A percentile compares a stretch with the other conserved stretches of the same genome.
These are phyloP conservation scores for Psilocybe tampanensis DNA, from an alignment of 768 basidiomycete genomes.

Conservation along the genomic window DNA sequence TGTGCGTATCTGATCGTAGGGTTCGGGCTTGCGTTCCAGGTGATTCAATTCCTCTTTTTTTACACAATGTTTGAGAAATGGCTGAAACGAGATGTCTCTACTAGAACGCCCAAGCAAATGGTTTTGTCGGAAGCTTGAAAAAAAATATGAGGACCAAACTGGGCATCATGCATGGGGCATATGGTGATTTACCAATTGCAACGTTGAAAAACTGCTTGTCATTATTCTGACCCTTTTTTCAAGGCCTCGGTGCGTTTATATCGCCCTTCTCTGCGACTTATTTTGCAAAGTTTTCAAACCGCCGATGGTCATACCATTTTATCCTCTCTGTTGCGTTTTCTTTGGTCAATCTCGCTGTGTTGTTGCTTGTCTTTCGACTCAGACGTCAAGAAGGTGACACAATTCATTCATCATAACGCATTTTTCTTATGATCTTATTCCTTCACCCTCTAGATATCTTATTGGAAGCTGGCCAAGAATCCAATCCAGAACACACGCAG, in stretches of 20 bases:
- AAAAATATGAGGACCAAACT: conserved; percentile 63
- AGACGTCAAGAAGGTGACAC: conserved; percentile 65
- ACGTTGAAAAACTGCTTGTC: not conserved
- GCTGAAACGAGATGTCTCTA: not conserved
- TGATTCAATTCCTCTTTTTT: conserved; percentile 17
- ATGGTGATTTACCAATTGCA: conserved; percentile 42
- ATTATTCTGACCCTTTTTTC: not conserved
- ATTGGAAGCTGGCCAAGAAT: conserved; percentile 50
- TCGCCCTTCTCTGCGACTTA: conserved; percentile 81
- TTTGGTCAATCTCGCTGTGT: conserved; percentile 48
- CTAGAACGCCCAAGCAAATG: conserved; percentile 72
- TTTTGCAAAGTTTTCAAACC: conserved; percentile 52
- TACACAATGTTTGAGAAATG: not conserved
- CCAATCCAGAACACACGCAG: conserved; percentile 34
- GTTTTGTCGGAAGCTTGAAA: conserved; percentile 62
- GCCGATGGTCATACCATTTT: conserved; percentile 77
- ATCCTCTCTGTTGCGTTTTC: conserved; percentile 66
- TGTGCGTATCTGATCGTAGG: conserved; percentile 46
- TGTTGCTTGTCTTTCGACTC: conserved; percentile 62
- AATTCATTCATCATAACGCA: not conserved
- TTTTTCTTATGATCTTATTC: not conserved
- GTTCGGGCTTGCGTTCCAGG: conserved; percentile 47
- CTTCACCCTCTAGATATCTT: conserved; percentile 45
- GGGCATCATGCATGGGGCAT: conserved; percentile 67
- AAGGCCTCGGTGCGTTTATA: conserved; percentile 60